Conservation (phyloP, 2,329 filamentous ascomycete genomes). For the Colletotrichum siamense region DNA sequence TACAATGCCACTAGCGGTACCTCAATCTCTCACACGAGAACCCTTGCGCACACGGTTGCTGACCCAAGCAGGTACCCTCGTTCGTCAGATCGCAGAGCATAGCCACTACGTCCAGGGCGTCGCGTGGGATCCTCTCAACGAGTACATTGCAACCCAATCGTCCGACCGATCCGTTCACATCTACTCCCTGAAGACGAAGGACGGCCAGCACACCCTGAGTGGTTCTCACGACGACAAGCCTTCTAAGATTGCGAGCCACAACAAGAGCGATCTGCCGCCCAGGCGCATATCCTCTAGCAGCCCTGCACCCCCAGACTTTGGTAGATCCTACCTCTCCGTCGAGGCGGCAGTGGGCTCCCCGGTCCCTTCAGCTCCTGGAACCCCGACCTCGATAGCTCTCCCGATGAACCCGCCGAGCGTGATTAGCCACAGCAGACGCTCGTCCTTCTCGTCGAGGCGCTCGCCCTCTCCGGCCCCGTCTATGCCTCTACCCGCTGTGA, state of each 20-base stretch:
- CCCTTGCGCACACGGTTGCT: background rate
- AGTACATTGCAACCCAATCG: conserved; percentile 97
- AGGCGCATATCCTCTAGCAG: conserved; percentile 90
- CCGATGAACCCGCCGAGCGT: conserved; percentile 95
- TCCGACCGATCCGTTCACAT: conserved; percentile 98
- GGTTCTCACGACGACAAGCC: conserved; percentile 67
- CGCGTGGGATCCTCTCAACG: conserved; percentile 96
- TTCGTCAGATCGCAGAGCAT: conserved; percentile 95
- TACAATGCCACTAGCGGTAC: conserved; percentile 92
- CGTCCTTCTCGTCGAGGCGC: conserved; percentile 86
- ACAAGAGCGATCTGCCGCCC: conserved; percentile 88
- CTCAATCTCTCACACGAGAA: background rate
- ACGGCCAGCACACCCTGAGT: conserved; percentile 86
- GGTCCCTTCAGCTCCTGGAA: conserved; percentile 88
- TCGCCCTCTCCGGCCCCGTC: conserved; percentile 94
- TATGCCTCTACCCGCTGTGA: conserved; percentile 91
- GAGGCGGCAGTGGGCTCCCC: conserved; percentile 75
- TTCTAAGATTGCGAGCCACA: conserved; percentile 79
- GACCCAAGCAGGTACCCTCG: conserved; percentile 56
- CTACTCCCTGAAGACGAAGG: conserved; percentile 94
- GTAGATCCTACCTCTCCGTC: conserved; percentile 68
- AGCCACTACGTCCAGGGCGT: conserved; percentile 99
- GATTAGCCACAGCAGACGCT: conserved; percentile 67
- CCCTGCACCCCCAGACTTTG: conserved; percentile 86
- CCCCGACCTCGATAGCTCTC: conserved; percentile 85